phyloP scores from a whole-genome alignment of 495 filamentous ascomycete species.

The Apiosordaria backusii region DNA sequence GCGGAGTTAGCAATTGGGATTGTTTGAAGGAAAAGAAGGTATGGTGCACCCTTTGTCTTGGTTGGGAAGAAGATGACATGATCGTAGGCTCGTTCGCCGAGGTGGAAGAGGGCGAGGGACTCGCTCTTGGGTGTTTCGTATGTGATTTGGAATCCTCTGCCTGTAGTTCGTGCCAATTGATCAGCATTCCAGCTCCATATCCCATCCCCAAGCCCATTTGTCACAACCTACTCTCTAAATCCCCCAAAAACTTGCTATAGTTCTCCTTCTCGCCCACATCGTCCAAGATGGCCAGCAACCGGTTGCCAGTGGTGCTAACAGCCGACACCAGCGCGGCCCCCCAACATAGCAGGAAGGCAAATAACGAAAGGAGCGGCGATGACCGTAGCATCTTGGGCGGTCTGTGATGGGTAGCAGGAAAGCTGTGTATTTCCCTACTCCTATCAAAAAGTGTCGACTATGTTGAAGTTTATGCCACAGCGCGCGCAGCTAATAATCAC shows the following conservation, averaged over 20 bases:
- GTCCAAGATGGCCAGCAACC: conserved; percentile 83
- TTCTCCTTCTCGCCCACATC: conserved; percentile 70
- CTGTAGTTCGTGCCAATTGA: conserved; percentile 44
- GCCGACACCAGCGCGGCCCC: conserved; percentile 66
- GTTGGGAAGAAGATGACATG: conserved; percentile 84
- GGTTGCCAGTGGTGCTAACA: conserved; percentile 72
- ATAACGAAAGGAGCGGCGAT: conserved; percentile 56
- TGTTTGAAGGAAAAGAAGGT: conserved; percentile 1
- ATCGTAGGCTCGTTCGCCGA: conserved; percentile 85
- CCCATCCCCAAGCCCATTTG: not conserved
- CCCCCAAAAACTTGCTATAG: conserved; percentile 78
- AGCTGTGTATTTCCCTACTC: not conserved
- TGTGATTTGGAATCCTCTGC: conserved; percentile 71
- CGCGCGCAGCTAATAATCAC: conserved; percentile 10
- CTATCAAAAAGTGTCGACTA: too few species aligned
- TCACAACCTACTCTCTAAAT: conserved; percentile 65
- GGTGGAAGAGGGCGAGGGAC: conserved; percentile 73
- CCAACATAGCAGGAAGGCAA: conserved; percentile 48
- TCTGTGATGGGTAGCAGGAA: conserved; percentile 16
- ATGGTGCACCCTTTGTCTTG: conserved; percentile 73
- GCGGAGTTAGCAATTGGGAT: conserved; percentile 27
- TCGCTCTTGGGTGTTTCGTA: conserved; percentile 87
- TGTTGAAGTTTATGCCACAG: conserved; percentile 14
- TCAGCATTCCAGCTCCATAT: conserved; percentile 16
- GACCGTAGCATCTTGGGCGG: conserved; percentile 61